Conservation (phyloP, 2,329 filamentous ascomycete species). For the Fusarium pininemorale region DNA sequence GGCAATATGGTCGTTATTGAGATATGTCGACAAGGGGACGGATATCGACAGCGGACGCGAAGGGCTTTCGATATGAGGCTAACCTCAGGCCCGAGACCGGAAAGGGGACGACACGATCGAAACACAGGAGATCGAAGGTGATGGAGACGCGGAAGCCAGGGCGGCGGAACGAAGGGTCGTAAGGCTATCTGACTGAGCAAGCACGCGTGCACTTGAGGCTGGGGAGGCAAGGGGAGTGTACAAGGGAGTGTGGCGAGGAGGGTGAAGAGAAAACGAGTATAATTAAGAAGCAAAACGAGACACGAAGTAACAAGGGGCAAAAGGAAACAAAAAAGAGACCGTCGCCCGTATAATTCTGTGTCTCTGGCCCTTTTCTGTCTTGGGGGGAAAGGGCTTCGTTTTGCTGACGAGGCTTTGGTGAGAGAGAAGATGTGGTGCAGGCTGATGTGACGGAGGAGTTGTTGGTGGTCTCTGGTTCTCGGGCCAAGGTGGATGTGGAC, state of each 20-base stretch:
- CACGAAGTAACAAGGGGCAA: neutral
- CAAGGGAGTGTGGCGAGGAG: constrained; percentile 27
- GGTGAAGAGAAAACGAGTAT: neutral
- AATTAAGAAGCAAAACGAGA: constrained; percentile 2
- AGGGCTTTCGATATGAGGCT: constrained; percentile 16
- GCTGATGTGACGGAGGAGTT: constrained; percentile 39
- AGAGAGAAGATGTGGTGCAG: constrained; percentile 37
- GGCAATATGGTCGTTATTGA: neutral
- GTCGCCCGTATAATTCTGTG: constrained; percentile 4
- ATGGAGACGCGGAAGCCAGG: constrained; percentile 17
- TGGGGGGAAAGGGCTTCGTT: constrained; percentile 1
- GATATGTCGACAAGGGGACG: neutral
- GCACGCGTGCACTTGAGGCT: constrained; percentile 18
- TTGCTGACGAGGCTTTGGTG: constrained; percentile 39
- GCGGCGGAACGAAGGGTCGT: constrained; percentile 15
- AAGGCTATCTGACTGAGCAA: constrained; percentile 2
- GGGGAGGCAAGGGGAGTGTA: constrained; percentile 27
- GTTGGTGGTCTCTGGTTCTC: constrained; percentile 26
- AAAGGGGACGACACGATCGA: constrained; percentile 1
- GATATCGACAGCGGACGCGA: constrained; percentile 7
- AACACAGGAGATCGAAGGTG: neutral
- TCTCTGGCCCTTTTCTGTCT: constrained; percentile 3
- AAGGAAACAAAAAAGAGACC: neutral
- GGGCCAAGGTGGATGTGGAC: constrained; percentile 26
- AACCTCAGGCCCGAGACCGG: constrained; percentile 14